Evolutionary conservation across 371 early-diverging fungal genomes (phyloP), one percentile per base, ranked within the genome.

Genomic region (Saksenaea vasiformis): DNA sequence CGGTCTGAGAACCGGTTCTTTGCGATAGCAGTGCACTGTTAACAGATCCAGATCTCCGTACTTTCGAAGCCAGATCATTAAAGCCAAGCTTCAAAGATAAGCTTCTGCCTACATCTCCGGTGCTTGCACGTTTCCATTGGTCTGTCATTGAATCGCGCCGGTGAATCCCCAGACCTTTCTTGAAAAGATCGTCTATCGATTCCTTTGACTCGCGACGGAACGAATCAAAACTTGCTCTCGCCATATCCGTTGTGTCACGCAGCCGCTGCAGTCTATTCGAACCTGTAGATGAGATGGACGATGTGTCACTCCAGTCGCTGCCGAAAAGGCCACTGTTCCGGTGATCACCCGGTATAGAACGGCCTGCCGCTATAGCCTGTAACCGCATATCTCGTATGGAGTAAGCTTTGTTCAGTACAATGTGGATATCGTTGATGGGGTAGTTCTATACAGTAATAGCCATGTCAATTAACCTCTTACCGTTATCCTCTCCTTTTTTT

Each of bases 351-450:
- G 80, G 80, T 39, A 80, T 71, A 14, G 66, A 60, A 36, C 63
- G 69, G 1, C 80, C 77, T 3, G 53, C 54, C 0, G 67, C 66
- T 9, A 73, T 47, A 17, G 71, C 73, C 24, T 74, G 66, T 24
- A 74, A 41, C n/a, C 82, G 61, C 47, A 67, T 68, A 55, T 81
- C 77, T 31, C 82, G 71, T 41, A 81, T 70, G 3, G 75, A 43
- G 44, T 78, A 73, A 0, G 82, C 82, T 17, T 69, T 70, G 39
- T 66, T 73, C 14, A 81, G 56, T 8, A 81, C 78, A n/a, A 72
- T 47, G 56, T 81, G 82, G 41, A 83, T 71, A 60, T 85, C 85
- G 54, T 70, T 38, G 61, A 79, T 71, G 15, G 85, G 85, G 62
- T 85, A 85, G 47, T 85, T 80, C 77, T 81, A n/a, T n/a, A n/a